phyloP scores from a whole-genome alignment of 768 basidiomycete species.

The Sarcodon sp. region DNA sequence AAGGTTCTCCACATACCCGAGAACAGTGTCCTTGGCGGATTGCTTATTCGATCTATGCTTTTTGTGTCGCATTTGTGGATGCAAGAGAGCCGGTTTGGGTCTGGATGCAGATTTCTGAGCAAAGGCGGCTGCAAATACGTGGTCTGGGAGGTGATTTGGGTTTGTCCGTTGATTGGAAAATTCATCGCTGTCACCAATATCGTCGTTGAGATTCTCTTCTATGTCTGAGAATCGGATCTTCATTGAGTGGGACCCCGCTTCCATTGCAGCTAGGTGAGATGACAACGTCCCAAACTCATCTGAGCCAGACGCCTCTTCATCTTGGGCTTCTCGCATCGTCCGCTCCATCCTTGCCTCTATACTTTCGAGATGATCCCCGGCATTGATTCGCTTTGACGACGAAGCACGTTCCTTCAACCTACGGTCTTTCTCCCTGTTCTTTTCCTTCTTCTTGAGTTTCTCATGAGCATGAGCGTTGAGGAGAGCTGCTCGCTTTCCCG shows the following conservation, averaged over 20 bases:
- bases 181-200: neutral
- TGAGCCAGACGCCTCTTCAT: neutral
- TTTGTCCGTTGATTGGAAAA: slow-evolving; percentile 9
- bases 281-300: slow-evolving; percentile 3
- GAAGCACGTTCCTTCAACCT: slow-evolving; percentile 35
- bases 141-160: slow-evolving; percentile 48
- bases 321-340: slow-evolving; percentile 26
- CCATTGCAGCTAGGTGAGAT: slow-evolving; percentile 9
- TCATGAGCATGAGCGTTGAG: slow-evolving; percentile 22
- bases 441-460: slow-evolving; percentile 27
- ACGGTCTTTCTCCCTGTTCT: slow-evolving; percentile 34
- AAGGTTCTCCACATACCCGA: slow-evolving; percentile 32
- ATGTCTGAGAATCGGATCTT: slow-evolving; percentile 9
- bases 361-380: neutral
- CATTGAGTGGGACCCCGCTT: slow-evolving; percentile 5
- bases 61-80: slow-evolving; percentile 11
- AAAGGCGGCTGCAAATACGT: slow-evolving; percentile 49
- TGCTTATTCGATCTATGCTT: slow-evolving; percentile 13
- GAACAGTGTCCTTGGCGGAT: slow-evolving; percentile 33
- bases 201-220: slow-evolving; percentile 8
- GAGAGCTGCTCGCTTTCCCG: slow-evolving; percentile 23
- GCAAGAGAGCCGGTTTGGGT: slow-evolving; percentile 8
- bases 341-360: slow-evolving; percentile 24
- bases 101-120: slow-evolving; percentile 13
- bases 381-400: slow-evolving; percentile 5